Conservation (phyloP, 2,329 filamentous ascomycete species). For the Periconia digitata region DNA sequence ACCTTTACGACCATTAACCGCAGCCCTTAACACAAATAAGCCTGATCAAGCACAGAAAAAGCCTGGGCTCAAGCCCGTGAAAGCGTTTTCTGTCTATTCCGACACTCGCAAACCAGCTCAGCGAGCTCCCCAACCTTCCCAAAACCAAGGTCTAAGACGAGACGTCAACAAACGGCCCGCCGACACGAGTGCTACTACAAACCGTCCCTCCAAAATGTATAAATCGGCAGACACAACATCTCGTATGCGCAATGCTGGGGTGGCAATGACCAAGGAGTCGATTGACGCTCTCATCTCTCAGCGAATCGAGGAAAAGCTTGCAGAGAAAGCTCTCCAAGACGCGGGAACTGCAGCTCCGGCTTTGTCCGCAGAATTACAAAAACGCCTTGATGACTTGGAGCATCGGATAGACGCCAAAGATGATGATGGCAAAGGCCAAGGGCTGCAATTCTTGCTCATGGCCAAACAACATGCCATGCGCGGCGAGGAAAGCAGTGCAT, state of each 20-base stretch:
- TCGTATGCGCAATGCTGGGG: constrained; percentile 28
- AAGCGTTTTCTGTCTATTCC: constrained; percentile 84
- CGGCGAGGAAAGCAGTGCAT: constrained; percentile 74
- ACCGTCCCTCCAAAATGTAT: constrained; percentile 45
- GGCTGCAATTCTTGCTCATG: constrained; percentile 82
- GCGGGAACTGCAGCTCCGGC: constrained; percentile 49
- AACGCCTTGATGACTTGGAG: constrained; percentile 80
- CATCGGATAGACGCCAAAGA: constrained; percentile 72
- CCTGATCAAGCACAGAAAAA: constrained; percentile 55
- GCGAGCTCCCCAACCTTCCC: constrained; percentile 28
- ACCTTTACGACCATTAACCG: constrained; percentile 74
- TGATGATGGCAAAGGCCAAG: constrained; percentile 77
- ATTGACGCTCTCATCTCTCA: constrained; percentile 92
- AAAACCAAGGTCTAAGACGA: constrained; percentile 37
- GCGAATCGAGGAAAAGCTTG: constrained; percentile 86
- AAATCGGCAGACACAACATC: constrained; percentile 40
- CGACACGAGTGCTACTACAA: constrained; percentile 39
- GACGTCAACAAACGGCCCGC: constrained; percentile 50
- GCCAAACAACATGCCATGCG: constrained; percentile 86
- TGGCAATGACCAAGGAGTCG: constrained; percentile 58
- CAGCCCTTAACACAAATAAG: constrained; percentile 72
- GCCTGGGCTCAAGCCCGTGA: constrained; percentile 68
- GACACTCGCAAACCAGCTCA: constrained; percentile 52
- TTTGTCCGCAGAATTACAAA: constrained; percentile 77
- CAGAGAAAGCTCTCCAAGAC: constrained; percentile 67